Percentiles rank a stretch among this genome's conserved stretches.
phyloP scores from a whole-genome alignment of 441 rosid genomes.

The Capsella rubella region DNA sequence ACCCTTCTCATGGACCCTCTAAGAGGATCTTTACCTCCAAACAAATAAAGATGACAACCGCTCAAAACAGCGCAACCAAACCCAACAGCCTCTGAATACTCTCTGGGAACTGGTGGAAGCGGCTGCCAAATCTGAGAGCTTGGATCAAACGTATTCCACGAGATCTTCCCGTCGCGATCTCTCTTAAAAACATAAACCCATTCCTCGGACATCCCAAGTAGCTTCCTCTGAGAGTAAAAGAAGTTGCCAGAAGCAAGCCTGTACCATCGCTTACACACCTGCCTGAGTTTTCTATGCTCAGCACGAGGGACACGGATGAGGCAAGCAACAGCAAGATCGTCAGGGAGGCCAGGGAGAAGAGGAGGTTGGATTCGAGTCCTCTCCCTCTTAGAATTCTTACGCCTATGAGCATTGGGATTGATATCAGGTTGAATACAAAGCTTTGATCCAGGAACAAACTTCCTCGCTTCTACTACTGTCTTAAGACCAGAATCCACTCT shows the following conservation, averaged over 20 bases:
- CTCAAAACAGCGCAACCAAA: constrained; percentile 94
- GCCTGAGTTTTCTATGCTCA: constrained; percentile 79
- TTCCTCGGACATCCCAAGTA: constrained; percentile 82
- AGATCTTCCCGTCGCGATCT: constrained; percentile 86
- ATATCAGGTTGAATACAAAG: constrained; percentile 93
- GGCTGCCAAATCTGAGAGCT: constrained; percentile 84
- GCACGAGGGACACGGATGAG: constrained; percentile 89
- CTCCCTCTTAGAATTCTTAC: constrained; percentile 70
- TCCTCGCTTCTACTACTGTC: constrained; percentile 87
- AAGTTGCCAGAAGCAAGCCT: constrained; percentile 75
- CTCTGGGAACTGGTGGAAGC: constrained; percentile 90
- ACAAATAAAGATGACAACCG: constrained; percentile 83
- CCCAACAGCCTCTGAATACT: constrained; percentile 88
- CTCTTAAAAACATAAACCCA: constrained; percentile 94
- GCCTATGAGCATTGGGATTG: constrained; percentile 86
- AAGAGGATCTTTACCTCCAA: constrained; percentile 89
- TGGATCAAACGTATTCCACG: constrained; percentile 93
- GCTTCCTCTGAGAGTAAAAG: constrained; percentile 75
- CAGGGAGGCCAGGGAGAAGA: constrained; percentile 89
- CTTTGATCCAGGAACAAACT: constrained; percentile 91
- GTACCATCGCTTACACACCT: constrained; percentile 90
- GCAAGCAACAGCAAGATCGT: constrained; percentile 91
- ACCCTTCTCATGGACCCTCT: constrained; percentile 91
- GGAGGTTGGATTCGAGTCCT: constrained; percentile 79
- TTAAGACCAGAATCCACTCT: constrained; percentile 88